Conservation (phyloP, 805 yeast species). For the Nakazawaea sp. region DNA sequence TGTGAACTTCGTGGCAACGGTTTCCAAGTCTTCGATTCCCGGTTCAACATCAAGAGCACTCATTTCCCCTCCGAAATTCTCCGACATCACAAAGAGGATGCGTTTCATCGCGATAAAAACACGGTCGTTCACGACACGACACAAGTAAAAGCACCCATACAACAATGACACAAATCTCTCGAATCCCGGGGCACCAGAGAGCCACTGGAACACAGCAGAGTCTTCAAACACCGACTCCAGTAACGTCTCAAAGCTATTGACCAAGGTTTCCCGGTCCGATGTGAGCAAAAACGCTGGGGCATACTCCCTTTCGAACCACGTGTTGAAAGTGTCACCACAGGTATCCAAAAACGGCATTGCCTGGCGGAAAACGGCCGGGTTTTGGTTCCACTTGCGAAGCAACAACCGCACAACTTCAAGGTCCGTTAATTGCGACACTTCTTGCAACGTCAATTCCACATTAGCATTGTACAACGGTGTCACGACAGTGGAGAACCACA, state of each 20-base stretch:
- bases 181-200: too few relatives aligned
- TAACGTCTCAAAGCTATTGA: conserved; percentile 1
- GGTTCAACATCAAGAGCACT: too few relatives aligned
- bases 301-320: conserved; percentile 6
- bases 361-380: background rate
- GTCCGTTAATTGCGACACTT: background rate
- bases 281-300: background rate
- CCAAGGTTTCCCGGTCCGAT: background rate
- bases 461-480: conserved; percentile 4
- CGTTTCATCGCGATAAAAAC: conserved; percentile 8
- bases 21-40: background rate
- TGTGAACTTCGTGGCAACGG: background rate
- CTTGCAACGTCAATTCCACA: background rate
- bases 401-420: background rate
- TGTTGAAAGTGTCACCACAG: conserved; percentile 2
- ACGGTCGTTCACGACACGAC: conserved; percentile 8
- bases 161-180: background rate
- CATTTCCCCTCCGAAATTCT: background rate
- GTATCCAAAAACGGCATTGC: background rate
- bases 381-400: background rate
- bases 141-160: conserved; percentile 7
- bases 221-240: conserved; percentile 5
- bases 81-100: conserved; percentile 5
- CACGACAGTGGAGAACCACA: background rate
- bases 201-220: too few relatives aligned